Base-by-base conservation (phyloP, 805 yeast genomes). In the Yamadazyma kitorensis region DNA sequence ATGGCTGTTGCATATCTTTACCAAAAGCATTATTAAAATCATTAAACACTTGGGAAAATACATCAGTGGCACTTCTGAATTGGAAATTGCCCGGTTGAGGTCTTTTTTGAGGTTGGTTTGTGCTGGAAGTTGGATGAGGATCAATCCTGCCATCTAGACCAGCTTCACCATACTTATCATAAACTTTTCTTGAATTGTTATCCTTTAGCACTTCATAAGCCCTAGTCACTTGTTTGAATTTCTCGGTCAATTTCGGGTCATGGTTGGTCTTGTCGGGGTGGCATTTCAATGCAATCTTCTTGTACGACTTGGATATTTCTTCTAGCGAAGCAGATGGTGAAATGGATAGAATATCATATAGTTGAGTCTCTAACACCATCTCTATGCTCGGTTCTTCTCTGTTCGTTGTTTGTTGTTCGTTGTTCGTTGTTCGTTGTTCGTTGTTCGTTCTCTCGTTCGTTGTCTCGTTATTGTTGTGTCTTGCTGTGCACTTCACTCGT, bases 251-350 rank as follows among this genome's bases (percentile, higher is more conserved):
- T 18, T 60, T 68, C 5, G 72, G 74, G 12, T 74, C 57, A 41
- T 67, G 73, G 37, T 64, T 63, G 14, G 76, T 75, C 46, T 76
- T 75, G 51, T 82, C 89, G 1, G 89, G 89, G 51, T 82, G 89
- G 49, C 68, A 74, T 47, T 64, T 64, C 31, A 74, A 49, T 2
- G 79, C 75, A 34, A 54, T 51, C 33, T 54, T 59, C 35, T 60
- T 61, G 34, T 63, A 61, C 0, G 65, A 49, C 17, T 48, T 51
- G 8, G 65, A 47, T 19, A 67, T 65, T 35, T 64, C 70, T 23
- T 64, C 72, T 5, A 42, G 27, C 3, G 66, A 44, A 8, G 70
- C 69, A 3, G 40, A 38, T 17, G 54, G 49, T 8, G 58, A 36
- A 11, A 66, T 63, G 24, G 51, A 35, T 32, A 67, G 52, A 23